These are phyloP conservation scores for Acanthamoeba divionensis DNA, from an alignment of 208 protist genomes.

Conservation along the genomic window DNA sequence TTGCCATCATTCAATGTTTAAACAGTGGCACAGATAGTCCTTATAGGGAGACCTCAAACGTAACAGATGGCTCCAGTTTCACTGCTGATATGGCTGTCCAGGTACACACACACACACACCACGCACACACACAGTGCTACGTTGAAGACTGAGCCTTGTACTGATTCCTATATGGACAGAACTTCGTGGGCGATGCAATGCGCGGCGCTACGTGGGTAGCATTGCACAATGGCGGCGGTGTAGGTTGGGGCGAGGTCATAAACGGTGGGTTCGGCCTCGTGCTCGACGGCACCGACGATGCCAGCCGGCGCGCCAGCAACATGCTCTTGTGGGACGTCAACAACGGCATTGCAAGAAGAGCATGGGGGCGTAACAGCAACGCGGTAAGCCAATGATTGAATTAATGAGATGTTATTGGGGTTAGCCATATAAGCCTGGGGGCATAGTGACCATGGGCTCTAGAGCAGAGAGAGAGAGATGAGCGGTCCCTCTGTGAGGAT, in stretches of 20 bases:
- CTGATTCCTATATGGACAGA: background rate
- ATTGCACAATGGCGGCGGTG: constrained; percentile 87
- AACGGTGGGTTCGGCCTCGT: constrained; percentile 90
- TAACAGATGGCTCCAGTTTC: constrained; percentile 82
- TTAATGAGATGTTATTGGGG: constrained; percentile 48
- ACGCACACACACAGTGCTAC: background rate
- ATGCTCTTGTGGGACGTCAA: constrained; percentile 90
- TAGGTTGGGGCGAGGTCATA: constrained; percentile 86
- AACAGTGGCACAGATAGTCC: constrained; percentile 77
- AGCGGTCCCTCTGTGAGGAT: too few species aligned
- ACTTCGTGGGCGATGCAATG: constrained; percentile 78
- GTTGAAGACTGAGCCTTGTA: constrained; percentile 18
- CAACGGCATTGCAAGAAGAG: constrained; percentile 82
- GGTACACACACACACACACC: constrained; percentile 27
- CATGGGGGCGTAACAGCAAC: constrained; percentile 84
- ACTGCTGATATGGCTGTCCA: constrained; percentile 87
- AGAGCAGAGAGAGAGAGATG: too few species aligned
- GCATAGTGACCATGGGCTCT: too few species aligned
- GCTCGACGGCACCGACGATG: constrained; percentile 81
- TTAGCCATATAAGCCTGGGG: background rate
- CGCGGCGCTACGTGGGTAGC: constrained; percentile 85
- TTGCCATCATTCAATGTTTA: too few species aligned
- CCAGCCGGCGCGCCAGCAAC: constrained; percentile 60
- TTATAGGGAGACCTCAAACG: constrained; percentile 86
- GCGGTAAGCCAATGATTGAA: constrained; percentile 78